Conservation (phyloP, 805 yeast species). For the Alloascoidea africana region DNA sequence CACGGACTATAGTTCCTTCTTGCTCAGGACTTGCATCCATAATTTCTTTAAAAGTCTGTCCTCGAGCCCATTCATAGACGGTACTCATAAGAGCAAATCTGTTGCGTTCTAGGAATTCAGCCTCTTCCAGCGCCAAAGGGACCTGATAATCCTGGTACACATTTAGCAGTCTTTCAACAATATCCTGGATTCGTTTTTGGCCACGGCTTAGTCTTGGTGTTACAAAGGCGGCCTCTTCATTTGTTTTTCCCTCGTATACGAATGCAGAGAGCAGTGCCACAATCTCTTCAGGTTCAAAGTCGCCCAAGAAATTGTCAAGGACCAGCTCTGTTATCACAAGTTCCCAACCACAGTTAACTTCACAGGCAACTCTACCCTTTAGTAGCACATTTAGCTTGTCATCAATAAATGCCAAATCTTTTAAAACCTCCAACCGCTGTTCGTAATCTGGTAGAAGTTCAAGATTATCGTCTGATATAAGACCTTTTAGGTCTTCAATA, state of each 20-base stretch:
- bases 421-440: slow-evolving; percentile 67
- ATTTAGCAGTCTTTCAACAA: slow-evolving; percentile 45
- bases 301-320: slow-evolving; percentile 82
- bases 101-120: slow-evolving; percentile 65
- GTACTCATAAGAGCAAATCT: slow-evolving; percentile 87
- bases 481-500: slow-evolving; percentile 38
- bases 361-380: slow-evolving; percentile 92
- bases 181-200: slow-evolving; percentile 43
- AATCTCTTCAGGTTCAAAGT: slow-evolving; percentile 89
- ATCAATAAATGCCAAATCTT: slow-evolving; percentile 72
- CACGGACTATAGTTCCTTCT: slow-evolving; percentile 95
- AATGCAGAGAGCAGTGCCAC: slow-evolving; percentile 89
- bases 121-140: slow-evolving; percentile 68
- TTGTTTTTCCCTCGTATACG: slow-evolving; percentile 78
- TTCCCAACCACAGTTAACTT: slow-evolving; percentile 84
- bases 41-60: slow-evolving; percentile 79
- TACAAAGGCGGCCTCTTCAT: slow-evolving; percentile 41
- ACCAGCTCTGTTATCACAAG: slow-evolving; percentile 77
- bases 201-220: slow-evolving; percentile 78
- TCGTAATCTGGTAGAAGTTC: slow-evolving; percentile 89
- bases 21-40: slow-evolving; percentile 81
- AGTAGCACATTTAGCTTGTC: slow-evolving; percentile 53
- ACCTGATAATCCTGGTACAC: slow-evolving; percentile 59
- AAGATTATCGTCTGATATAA: slow-evolving; percentile 75
- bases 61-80: slow-evolving; percentile 97